Evolutionary conservation across 768 basidiomycete genomes (phyloP).

Genomic region (Asterophora parasitica): DNA sequence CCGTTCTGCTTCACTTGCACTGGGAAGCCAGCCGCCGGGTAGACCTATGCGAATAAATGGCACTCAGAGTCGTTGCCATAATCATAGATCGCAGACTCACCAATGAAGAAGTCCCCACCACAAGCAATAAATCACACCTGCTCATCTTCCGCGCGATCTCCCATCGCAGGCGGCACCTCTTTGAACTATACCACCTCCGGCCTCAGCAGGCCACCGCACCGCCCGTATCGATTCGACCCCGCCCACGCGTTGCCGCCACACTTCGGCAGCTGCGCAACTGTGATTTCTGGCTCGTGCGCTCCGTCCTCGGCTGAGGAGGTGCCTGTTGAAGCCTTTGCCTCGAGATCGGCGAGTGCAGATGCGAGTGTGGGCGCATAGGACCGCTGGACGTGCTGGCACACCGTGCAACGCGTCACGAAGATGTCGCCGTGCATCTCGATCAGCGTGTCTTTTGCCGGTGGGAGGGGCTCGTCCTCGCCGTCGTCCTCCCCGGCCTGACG

Average conservation of each 20-base stretch:
- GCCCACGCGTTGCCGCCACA: conserved; percentile 22
- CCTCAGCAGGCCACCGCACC: conserved; percentile 30
- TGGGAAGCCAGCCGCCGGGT: conserved; percentile 32
- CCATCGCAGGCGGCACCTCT: conserved; percentile 29
- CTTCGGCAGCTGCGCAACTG: conserved; percentile 25
- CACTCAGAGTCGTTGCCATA: too few relatives aligned
- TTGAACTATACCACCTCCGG: conserved; percentile 46
- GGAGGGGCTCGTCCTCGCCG: neutral
- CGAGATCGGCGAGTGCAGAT: conserved; percentile 26
- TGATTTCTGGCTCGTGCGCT: conserved; percentile 15
- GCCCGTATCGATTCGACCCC: conserved; percentile 25
- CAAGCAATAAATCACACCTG: conserved; percentile 33
- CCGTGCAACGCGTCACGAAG: conserved; percentile 39
- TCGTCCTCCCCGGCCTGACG: neutral
- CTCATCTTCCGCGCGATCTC: conserved; percentile 28
- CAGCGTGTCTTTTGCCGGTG: conserved; percentile 12
- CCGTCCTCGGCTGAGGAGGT: conserved; percentile 4
- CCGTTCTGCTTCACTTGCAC: conserved; percentile 27
- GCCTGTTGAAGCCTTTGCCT: conserved; percentile 11
- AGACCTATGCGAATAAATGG: conserved; percentile 21
- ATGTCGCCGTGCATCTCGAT: conserved; percentile 51
- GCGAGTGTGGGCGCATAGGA: conserved; percentile 27
- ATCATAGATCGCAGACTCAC: conserved; percentile 19
- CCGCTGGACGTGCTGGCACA: conserved; percentile 22
- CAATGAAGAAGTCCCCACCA: conserved; percentile 40